Evolutionary conservation across 2,329 filamentous ascomycete species (phyloP).

Genomic region (Sarocladium brachiariae): DNA sequence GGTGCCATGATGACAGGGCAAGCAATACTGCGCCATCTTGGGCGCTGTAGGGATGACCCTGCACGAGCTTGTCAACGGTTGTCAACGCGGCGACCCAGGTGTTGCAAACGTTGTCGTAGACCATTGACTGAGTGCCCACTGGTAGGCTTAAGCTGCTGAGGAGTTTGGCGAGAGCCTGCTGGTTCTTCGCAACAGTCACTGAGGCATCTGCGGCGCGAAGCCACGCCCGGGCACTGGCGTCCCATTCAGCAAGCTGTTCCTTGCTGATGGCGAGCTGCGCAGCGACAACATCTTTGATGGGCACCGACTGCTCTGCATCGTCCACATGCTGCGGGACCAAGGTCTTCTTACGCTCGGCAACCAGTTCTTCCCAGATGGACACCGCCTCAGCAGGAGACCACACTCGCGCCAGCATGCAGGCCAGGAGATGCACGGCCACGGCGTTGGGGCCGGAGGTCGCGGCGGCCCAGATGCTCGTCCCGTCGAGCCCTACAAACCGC

Average conservation of each 20-base stretch:
- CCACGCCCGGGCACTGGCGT: constrained; percentile 31
- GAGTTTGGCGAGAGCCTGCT: not conserved
- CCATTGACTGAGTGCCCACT: not conserved
- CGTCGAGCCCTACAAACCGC: constrained; percentile 21
- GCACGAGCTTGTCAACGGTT: not conserved
- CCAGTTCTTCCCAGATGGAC: constrained; percentile 22
- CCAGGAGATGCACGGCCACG: constrained; percentile 23
- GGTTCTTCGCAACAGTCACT: not conserved
- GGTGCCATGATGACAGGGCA: constrained; percentile 3
- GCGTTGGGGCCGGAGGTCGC: constrained; percentile 25
- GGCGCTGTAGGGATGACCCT: not conserved
- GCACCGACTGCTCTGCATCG: not conserved
- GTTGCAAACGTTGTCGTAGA: constrained; percentile 1
- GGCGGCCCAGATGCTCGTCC: constrained; percentile 28
- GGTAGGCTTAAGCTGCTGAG: not conserved
- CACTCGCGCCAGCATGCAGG: constrained; percentile 22
- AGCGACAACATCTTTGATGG: not conserved
- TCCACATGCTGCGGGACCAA: constrained; percentile 6
- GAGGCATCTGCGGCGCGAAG: constrained; percentile 27
- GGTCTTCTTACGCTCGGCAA: constrained; percentile 15
- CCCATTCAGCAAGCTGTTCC: constrained; percentile 26
- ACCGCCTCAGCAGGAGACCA: constrained; percentile 19
- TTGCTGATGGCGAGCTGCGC: constrained; percentile 16
- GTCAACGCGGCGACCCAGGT: constrained; percentile 6
- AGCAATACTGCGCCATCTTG: constrained; percentile 1